These are phyloP conservation scores for Kluyveromyces dobzhanskii DNA, from an alignment of 805 yeast species.

Conservation along the genomic window DNA sequence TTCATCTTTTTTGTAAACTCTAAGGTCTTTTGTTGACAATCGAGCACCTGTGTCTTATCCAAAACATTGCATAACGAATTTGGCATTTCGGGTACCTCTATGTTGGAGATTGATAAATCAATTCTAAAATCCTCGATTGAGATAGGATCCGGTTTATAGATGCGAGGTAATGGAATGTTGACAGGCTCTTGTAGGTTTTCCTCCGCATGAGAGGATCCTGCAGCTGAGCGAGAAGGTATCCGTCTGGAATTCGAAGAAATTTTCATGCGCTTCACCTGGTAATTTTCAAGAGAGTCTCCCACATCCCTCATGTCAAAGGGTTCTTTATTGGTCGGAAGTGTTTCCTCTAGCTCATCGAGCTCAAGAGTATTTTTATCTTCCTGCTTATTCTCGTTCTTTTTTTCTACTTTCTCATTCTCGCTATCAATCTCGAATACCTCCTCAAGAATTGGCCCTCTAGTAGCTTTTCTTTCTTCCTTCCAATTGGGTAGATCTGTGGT, in stretches of 20 bases:
- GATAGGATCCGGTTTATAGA: slow-evolving; percentile 17
- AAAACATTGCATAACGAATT: slow-evolving; percentile 12
- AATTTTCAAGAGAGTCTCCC: slow-evolving; percentile 16
- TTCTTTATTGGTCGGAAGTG: slow-evolving; percentile 13
- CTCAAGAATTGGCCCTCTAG: background rate
- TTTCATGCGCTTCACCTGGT: slow-evolving; percentile 16
- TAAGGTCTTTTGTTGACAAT: slow-evolving; percentile 13
- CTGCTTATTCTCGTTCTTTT: slow-evolving; percentile 8
- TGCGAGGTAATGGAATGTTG: slow-evolving; percentile 20
- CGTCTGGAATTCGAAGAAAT: background rate
- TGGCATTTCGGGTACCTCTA: slow-evolving; percentile 16
- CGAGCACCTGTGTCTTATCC: slow-evolving; percentile 14
- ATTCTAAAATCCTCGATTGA: slow-evolving; percentile 11
- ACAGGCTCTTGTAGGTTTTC: slow-evolving; percentile 21
- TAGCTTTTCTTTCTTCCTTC: background rate
- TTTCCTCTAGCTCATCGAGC: slow-evolving; percentile 12
- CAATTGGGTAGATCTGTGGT: background rate
- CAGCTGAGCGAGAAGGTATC: background rate
- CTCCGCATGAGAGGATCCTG: slow-evolving; percentile 1
- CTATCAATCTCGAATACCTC: background rate
- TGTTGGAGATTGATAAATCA: slow-evolving; percentile 8
- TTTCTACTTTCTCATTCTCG: background rate
- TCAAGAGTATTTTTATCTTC: slow-evolving; percentile 8
- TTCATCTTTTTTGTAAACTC: slow-evolving; percentile 14
- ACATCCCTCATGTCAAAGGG: slow-evolving; percentile 21